Evolutionary conservation across 2,329 filamentous ascomycete genomes (phyloP), one percentile per base, ranked within the genome.

Genomic region (Colletotrichum australisinense): DNA sequence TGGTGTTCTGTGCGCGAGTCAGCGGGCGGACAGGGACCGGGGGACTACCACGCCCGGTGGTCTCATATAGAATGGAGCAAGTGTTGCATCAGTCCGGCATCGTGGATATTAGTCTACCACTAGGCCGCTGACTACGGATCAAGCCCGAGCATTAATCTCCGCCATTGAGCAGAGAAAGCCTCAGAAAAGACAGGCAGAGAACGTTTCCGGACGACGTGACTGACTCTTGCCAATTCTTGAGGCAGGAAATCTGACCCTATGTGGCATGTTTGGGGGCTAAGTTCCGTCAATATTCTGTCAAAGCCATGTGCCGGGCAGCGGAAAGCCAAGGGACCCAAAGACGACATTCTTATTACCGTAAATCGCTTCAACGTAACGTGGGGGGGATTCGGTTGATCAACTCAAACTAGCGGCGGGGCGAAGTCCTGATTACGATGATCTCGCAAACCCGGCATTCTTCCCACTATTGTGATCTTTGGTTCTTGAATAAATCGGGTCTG

Each of bases 341-440:
- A 49, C 42, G 8, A 49, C 19, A 22, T 49, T 35, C 32, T 12
- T 35, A 49, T 49, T 9, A 49, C 38, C 16, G 60, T 16, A 67
- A 19, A 19, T 28, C 28, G 9, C 7, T 46, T 16, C 19, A 7
- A 26, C 49, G 24, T 60, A 14, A 19, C 24, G 38, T 42, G 24
- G 58, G 28, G 70, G 65, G 30, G 14, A n/a, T 46, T 59, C 42
- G 42, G 59, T 6, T 59, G 66, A 72, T 69, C 66, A 53, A 35
- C 59, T 49, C 42, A 49, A 49, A 49, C 19, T 49, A 22, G 42
- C 30, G 16, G 70, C 66, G 66, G 70, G 59, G 53, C 66, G 16
- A 59, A 32, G 59, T 22, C 53, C n/a, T 69, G 58, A 64, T 70
- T 65, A 52, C 56, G 60, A 73, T 73, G 60, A 73, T 73, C 60